phyloP scores from a whole-genome alignment of 345 rosid genomes.

The Sapria himalayana region DNA sequence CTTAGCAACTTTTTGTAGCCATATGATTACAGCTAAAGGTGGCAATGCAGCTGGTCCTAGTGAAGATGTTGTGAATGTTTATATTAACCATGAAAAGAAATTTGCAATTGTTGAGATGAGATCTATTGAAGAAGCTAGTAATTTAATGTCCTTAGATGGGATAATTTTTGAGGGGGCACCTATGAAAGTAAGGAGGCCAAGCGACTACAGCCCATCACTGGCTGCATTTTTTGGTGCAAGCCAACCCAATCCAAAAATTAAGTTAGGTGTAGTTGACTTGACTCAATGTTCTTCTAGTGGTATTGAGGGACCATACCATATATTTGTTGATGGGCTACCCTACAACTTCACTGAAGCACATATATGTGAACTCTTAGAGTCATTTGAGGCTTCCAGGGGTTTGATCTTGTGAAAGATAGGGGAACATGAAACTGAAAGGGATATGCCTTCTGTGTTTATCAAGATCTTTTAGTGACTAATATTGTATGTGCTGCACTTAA shows the following conservation, averaged over 20 bases:
- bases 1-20: conserved; percentile 75
- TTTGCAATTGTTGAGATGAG: conserved; percentile 99
- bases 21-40: conserved; percentile 91
- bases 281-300: conserved; percentile 87
- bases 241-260: conserved; percentile 89
- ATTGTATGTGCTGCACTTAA: conserved; percentile 91
- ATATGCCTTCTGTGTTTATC: conserved; percentile 82
- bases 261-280: conserved; percentile 78
- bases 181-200: conserved; percentile 96
- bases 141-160: conserved; percentile 97
- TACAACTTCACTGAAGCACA: conserved; percentile 82
- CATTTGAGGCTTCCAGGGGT: conserved; percentile 74
- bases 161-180: conserved; percentile 97
- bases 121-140: conserved; percentile 99
- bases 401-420: conserved; percentile 90
- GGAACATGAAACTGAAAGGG: conserved; percentile 91
- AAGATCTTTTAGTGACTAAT: conserved; percentile 91
- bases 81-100: conserved; percentile 97
- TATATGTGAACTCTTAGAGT: conserved; percentile 82
- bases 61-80: conserved; percentile 98
- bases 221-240: conserved; percentile 97
- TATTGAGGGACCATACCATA: conserved; percentile 89
- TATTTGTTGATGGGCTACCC: conserved; percentile 85
- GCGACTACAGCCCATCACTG: conserved; percentile 86
- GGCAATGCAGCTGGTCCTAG: conserved; percentile 99